These are phyloP conservation scores for Neonectria sp. DNA, from an alignment of 2,329 filamentous ascomycete genomes.

Conservation along the genomic window DNA sequence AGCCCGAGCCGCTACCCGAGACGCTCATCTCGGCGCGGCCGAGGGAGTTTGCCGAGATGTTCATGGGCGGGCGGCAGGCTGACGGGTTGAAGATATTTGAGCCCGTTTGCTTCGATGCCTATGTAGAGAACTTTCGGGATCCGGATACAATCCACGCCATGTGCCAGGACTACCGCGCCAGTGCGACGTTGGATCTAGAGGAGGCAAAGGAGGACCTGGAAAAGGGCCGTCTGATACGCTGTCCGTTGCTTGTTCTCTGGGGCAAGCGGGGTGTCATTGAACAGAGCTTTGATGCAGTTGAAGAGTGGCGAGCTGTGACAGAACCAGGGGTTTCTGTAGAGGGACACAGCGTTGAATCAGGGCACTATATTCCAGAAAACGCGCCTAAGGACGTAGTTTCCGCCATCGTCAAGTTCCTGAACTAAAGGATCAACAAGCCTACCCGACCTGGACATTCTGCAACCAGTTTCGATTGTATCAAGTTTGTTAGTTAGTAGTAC, in stretches of 20 bases:
- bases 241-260: slow-evolving; percentile 66
- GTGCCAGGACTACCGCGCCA: slow-evolving; percentile 71
- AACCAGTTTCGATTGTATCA: no score
- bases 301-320: slow-evolving; percentile 66
- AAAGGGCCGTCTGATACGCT: slow-evolving; percentile 59
- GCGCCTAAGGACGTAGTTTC: slow-evolving; percentile 61
- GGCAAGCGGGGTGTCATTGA: slow-evolving; percentile 65
- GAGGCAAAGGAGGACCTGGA: slow-evolving; percentile 62
- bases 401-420: slow-evolving; percentile 58
- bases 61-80: slow-evolving; percentile 57
- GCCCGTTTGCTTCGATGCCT: slow-evolving; percentile 55
- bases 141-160: slow-evolving; percentile 60
- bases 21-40: slow-evolving; percentile 58
- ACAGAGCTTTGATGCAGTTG: slow-evolving; percentile 62
- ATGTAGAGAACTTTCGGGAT: slow-evolving; percentile 59
- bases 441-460: neutral
- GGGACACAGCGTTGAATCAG: slow-evolving; percentile 61
- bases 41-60: slow-evolving; percentile 58
- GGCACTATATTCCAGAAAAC: slow-evolving; percentile 68
- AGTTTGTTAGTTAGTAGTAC: no score
- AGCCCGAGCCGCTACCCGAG: slow-evolving; percentile 66
- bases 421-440: neutral
- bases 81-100: slow-evolving; percentile 55
- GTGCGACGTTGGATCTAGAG: slow-evolving; percentile 66
- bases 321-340: slow-evolving; percentile 53